Conservation (phyloP, 108 stramenopile species). For the Mediolabrus comicus region DNA sequence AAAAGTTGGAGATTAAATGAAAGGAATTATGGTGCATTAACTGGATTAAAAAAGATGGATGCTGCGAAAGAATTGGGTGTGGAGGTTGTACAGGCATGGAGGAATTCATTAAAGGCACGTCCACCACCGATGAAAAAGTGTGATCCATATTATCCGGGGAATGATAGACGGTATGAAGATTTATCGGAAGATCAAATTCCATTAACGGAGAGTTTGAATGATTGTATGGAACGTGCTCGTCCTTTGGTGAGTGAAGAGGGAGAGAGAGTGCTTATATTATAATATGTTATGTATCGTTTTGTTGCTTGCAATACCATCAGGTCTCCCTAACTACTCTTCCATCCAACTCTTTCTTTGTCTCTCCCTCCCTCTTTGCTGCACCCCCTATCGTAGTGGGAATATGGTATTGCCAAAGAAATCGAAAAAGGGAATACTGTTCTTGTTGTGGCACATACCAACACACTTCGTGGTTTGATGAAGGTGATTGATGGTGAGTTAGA, state of each 20-base stretch:
- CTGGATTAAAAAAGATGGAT: constrained; percentile 68
- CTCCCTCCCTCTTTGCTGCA: neutral
- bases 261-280: too few species aligned
- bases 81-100: constrained; percentile 69
- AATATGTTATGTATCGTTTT: too few species aligned
- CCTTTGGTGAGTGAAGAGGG: too few species aligned
- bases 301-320: too few species aligned
- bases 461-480: constrained; percentile 70
- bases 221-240: constrained; percentile 57
- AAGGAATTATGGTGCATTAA: constrained; percentile 77
- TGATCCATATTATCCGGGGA: constrained; percentile 49
- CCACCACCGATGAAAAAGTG: constrained; percentile 55
- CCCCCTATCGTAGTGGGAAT: constrained; percentile 64
- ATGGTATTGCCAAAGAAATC: constrained; percentile 57
- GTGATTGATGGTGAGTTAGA: constrained; percentile 49
- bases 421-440: constrained; percentile 65
- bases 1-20: constrained; percentile 84
- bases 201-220: constrained; percentile 51
- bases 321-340: too few species aligned
- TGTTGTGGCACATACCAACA: constrained; percentile 81
- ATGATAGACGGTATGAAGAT: constrained; percentile 57
- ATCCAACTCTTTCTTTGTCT: too few species aligned
- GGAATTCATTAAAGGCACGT: constrained; percentile 50
- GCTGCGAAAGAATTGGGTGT: constrained; percentile 59
- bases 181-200: constrained; percentile 51